Conservation (phyloP, 352 stramenopile genomes). For the Phytophthora citrophthora region DNA sequence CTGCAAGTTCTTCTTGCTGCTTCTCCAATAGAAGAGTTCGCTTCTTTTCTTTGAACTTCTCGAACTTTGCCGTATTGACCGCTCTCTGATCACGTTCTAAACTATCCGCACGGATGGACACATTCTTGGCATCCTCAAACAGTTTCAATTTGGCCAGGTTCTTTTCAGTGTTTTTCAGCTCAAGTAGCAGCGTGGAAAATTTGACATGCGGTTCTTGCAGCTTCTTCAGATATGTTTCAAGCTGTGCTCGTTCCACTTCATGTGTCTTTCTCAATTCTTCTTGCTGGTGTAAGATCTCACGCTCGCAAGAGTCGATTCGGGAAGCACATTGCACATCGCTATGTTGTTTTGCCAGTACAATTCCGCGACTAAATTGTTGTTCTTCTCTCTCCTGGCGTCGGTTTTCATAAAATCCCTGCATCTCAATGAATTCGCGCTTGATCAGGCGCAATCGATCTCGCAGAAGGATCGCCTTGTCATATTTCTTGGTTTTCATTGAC, state of each 20-base stretch:
- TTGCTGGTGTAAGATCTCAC: conserved; percentile 55
- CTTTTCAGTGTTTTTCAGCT: conserved; percentile 77
- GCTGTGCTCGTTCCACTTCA: conserved; percentile 58
- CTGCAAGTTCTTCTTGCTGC: conserved; percentile 58
- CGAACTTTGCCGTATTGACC: conserved; percentile 52
- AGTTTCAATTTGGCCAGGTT: conserved; percentile 62
- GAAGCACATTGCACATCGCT: conserved; percentile 44
- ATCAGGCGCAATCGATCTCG: conserved; percentile 67
- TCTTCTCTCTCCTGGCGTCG: conserved; percentile 56
- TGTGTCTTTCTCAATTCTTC: conserved; percentile 67
- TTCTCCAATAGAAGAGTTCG: conserved; percentile 55
- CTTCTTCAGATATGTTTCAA: conserved; percentile 65
- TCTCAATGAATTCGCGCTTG: conserved; percentile 72
- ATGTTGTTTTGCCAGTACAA: conserved; percentile 44
- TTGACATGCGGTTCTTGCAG: conserved; percentile 70
- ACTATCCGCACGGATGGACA: conserved; percentile 57
- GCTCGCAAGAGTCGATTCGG: conserved; percentile 37
- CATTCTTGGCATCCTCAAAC: conserved; percentile 81
- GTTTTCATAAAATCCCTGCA: conserved; percentile 67
- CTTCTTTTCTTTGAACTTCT: conserved; percentile 67
- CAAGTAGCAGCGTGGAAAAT: conserved; percentile 72
- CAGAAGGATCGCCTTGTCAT: conserved; percentile 72
- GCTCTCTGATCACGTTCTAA: conserved; percentile 71
- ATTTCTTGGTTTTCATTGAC: conserved; percentile 66
- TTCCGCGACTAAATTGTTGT: conserved; percentile 54